Conservation (phyloP, 106 monocot genomes). For the Dioscorea dumetorum region DNA sequence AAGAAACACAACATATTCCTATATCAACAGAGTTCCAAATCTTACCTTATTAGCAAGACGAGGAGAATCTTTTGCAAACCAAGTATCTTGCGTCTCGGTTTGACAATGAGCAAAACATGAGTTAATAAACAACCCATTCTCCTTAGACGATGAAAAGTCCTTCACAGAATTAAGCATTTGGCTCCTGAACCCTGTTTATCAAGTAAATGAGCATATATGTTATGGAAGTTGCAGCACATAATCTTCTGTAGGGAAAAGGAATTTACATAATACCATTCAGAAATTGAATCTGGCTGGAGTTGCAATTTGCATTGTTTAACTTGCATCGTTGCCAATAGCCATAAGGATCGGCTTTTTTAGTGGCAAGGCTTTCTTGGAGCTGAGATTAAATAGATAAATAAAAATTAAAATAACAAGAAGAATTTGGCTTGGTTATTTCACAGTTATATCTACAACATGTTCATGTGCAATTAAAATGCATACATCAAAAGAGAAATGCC, state of each 20-base stretch:
- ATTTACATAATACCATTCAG: constrained; percentile 42
- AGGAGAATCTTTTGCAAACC: constrained; percentile 44
- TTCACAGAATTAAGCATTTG: constrained; percentile 41
- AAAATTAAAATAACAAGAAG: neutral
- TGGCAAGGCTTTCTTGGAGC: constrained; percentile 50
- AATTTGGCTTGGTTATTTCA: neutral
- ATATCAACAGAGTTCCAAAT: too few species aligned
- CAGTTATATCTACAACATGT: neutral
- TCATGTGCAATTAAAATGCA: neutral
- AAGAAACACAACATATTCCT: too few species aligned
- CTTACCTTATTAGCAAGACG: constrained; percentile 40
- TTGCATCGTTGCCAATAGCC: constrained; percentile 59
- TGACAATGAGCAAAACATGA: constrained; percentile 76
- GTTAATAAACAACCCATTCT: constrained; percentile 65
- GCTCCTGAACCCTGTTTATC: constrained; percentile 2
- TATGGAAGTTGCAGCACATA: neutral
- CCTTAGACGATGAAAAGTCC: constrained; percentile 21
- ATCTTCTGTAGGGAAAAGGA: neutral
- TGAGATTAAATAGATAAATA: neutral
- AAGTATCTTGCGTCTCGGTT: constrained; percentile 51
- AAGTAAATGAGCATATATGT: neutral
- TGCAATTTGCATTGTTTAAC: constrained; percentile 40
- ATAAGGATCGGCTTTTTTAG: constrained; percentile 42
- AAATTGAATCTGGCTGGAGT: constrained; percentile 39
- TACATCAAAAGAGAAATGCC: neutral